Percentiles rank a stretch among this genome's conserved stretches.
These are phyloP conservation scores for Populus ilicifolia DNA, from an alignment of 345 rosid genomes.

Conservation along the genomic window DNA sequence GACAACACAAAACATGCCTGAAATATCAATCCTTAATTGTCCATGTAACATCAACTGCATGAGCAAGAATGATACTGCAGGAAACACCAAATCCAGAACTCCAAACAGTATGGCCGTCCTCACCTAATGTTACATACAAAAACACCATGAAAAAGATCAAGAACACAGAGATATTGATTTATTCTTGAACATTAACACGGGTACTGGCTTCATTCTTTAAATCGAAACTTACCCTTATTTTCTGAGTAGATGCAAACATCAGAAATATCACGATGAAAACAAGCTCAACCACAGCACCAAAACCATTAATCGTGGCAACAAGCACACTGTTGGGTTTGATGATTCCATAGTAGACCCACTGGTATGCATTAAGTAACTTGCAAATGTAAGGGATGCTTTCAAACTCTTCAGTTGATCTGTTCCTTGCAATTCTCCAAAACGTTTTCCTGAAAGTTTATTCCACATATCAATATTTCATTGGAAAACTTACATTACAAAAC, in stretches of 20 bases:
- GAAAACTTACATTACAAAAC: not conserved
- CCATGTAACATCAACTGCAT: constrained; percentile 38
- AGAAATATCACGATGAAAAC: constrained; percentile 54
- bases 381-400: constrained; percentile 65
- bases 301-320: constrained; percentile 76
- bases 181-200: no score
- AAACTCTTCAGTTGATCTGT: constrained; percentile 70
- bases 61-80: constrained; percentile 35
- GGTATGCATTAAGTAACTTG: constrained; percentile 54
- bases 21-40: constrained; percentile 41
- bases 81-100: constrained; percentile 53
- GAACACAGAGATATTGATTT: not conserved
- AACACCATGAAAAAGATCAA: not conserved
- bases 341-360: constrained; percentile 75
- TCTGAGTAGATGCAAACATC: constrained; percentile 43
- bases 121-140: constrained; percentile 14
- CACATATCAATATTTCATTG: not conserved
- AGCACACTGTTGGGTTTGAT: constrained; percentile 61
- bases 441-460: constrained; percentile 38
- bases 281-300: constrained; percentile 55
- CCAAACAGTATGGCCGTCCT: constrained; percentile 41
- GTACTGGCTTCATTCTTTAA: no score
- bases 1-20: constrained; percentile 53
- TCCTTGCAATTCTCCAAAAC: constrained; percentile 61
- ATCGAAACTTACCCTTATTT: constrained; percentile 36